Evolutionary conservation across 805 yeast genomes (phyloP).

Genomic region (Candida montana): DNA sequence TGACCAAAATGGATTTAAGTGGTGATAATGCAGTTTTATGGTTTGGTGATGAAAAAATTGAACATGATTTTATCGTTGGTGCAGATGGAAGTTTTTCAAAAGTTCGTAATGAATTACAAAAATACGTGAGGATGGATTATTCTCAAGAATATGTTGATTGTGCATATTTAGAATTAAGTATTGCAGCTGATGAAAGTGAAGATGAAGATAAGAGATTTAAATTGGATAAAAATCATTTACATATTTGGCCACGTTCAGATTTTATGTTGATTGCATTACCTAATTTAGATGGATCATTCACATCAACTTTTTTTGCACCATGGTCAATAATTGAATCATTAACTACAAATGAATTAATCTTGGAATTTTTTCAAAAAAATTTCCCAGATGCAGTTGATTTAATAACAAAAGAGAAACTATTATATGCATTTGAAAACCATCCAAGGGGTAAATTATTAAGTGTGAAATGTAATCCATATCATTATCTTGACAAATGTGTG

Average conservation of each 20-base stretch:
- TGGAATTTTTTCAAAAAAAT: slow-evolving; percentile 48
- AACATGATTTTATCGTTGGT: slow-evolving; percentile 60
- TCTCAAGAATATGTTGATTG: slow-evolving; percentile 77
- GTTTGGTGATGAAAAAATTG: slow-evolving; percentile 25
- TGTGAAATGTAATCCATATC: slow-evolving; percentile 64
- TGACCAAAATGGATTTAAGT: slow-evolving; percentile 38
- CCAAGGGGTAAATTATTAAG: slow-evolving; percentile 81
- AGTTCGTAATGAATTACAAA: slow-evolving; percentile 64
- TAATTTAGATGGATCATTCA: slow-evolving; percentile 79
- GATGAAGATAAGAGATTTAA: slow-evolving; percentile 32
- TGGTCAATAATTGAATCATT: slow-evolving; percentile 58
- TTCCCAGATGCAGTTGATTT: slow-evolving; percentile 73
- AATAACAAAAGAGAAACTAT: slow-evolving; percentile 55
- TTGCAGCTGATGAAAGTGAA: slow-evolving; percentile 45
- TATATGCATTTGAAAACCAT: slow-evolving; percentile 45
- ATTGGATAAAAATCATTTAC: slow-evolving; percentile 63
- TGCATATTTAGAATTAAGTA: slow-evolving; percentile 74
- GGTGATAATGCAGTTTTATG: slow-evolving; percentile 20
- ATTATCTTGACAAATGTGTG: slow-evolving; percentile 54
- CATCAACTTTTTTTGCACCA: slow-evolving; percentile 85
- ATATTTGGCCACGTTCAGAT: slow-evolving; percentile 87
- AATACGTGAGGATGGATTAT: slow-evolving; percentile 60
- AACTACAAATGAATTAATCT: slow-evolving; percentile 37
- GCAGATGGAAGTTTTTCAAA: slow-evolving; percentile 83
- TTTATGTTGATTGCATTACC: slow-evolving; percentile 90